These are phyloP conservation scores for Pseudozyma sp. DNA, from an alignment of 1,284 basidiomycete genomes.

Conservation along the genomic window DNA sequence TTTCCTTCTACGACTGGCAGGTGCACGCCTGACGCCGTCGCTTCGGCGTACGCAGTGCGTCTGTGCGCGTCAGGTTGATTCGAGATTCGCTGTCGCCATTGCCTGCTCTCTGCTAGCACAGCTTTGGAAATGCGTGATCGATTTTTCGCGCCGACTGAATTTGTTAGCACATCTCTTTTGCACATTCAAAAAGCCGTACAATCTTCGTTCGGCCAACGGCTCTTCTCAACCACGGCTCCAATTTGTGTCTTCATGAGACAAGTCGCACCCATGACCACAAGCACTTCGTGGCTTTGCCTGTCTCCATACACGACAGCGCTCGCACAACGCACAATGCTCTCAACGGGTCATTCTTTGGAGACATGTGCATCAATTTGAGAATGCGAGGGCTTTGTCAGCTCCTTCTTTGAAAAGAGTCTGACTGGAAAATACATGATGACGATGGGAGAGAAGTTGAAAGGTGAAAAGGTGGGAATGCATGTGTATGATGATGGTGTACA, in stretches of 20 bases:
- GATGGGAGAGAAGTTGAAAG: conserved; percentile 4
- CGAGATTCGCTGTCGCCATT: background rate
- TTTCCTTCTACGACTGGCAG: conserved; percentile 11
- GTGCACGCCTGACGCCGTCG: conserved; percentile 2
- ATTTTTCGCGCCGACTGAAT: conserved; percentile 1
- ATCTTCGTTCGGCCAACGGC: too few relatives aligned
- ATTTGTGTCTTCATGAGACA: too few relatives aligned
- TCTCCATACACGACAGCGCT: background rate
- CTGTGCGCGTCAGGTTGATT: conserved; percentile 14
- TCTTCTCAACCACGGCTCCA: too few relatives aligned
- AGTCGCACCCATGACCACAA: too few relatives aligned
- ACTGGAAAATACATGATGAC: conserved; percentile 37
- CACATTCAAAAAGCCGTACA: conserved; percentile 2
- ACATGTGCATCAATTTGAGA: conserved; percentile 40
- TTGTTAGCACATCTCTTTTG: background rate
- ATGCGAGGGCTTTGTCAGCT: conserved; percentile 34
- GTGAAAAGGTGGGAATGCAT: conserved; percentile 22
- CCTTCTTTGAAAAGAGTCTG: conserved; percentile 10
- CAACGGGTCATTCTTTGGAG: conserved; percentile 12
- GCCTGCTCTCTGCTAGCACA: background rate
- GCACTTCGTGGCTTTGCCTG: too few relatives aligned
- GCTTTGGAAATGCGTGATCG: conserved; percentile 20
- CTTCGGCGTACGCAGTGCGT: conserved; percentile 5
- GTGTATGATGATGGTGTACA: conserved; percentile 30
- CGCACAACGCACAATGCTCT: background rate